phyloP scores from a whole-genome alignment of 2,329 filamentous ascomycete species.

The Calonectria leucothoes region DNA sequence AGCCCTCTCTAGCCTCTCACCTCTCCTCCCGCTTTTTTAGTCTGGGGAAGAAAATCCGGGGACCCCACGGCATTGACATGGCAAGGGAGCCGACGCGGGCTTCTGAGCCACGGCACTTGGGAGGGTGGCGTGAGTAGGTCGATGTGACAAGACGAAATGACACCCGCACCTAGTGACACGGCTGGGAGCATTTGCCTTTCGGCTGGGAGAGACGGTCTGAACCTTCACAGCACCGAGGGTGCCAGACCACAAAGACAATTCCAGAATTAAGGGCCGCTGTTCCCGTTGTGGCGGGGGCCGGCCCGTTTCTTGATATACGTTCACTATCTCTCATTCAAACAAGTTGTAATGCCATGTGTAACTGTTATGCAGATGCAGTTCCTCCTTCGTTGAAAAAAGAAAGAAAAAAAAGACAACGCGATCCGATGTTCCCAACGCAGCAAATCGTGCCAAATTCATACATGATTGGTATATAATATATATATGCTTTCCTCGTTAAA shows the following conservation, averaged over 20 bases:
- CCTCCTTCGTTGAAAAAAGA: neutral
- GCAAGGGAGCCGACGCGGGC: neutral
- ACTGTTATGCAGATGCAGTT: conserved; percentile 15
- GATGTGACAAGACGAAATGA: conserved; percentile 4
- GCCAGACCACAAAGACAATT: neutral
- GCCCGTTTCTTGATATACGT: conserved; percentile 18
- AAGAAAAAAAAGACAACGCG: neutral
- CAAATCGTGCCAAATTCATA: conserved; percentile 28
- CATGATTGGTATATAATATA: conserved; percentile 27
- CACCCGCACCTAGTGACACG: neutral
- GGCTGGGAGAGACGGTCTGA: neutral
- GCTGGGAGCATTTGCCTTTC: neutral
- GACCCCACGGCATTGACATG: neutral
- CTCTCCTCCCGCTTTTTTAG: conserved; percentile 6
- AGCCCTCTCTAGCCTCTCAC: neutral
- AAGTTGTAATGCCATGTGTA: conserved; percentile 9
- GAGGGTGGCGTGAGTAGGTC: conserved; percentile 2
- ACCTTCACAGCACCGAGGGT: neutral
- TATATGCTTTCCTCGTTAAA: conserved; percentile 21
- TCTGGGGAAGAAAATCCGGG: conserved; percentile 10
- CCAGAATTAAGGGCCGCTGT: conserved; percentile 9
- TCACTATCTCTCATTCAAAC: conserved; percentile 9
- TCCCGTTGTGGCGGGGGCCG: conserved; percentile 20
- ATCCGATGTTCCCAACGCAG: conserved; percentile 9
- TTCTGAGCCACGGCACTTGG: conserved; percentile 4